Evolutionary conservation across 106 monocot genomes (phyloP).

Genomic region (Dendrobium chrysotoxum): DNA sequence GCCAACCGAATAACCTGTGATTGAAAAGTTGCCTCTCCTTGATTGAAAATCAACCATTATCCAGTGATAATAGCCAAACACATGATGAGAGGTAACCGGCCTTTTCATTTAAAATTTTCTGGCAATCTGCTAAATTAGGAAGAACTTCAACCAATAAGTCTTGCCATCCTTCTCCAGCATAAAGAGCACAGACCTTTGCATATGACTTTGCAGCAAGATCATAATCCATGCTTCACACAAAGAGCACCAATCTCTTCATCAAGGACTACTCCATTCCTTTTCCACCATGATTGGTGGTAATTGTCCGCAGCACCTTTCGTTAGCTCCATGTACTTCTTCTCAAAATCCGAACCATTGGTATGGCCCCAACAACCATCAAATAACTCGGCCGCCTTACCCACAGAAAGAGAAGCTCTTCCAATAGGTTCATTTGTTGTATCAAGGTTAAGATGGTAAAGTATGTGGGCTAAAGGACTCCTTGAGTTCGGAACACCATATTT

Average conservation of each 20-base stretch:
- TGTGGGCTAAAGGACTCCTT: conserved; percentile 84
- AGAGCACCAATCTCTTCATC: conserved; percentile 94
- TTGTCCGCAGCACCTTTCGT: conserved; percentile 99
- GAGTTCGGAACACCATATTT: conserved; percentile 95
- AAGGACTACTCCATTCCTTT: conserved; percentile 92
- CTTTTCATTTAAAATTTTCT: conserved; percentile 89
- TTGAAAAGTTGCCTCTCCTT: conserved; percentile 87
- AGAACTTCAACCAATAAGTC: conserved; percentile 86
- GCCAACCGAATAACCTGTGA: conserved; percentile 83
- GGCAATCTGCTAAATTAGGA: conserved; percentile 90
- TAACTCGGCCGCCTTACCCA: conserved; percentile 63
- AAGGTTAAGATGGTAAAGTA: conserved; percentile 96
- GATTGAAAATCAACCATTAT: conserved; percentile 54
- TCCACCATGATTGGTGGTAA: conserved; percentile 98
- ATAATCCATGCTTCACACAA: conserved; percentile 77
- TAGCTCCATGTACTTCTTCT: conserved; percentile 90
- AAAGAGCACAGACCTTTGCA: conserved; percentile 98
- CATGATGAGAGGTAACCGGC: conserved; percentile 91
- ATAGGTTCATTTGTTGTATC: conserved; percentile 85
- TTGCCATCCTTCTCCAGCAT: conserved; percentile 98
- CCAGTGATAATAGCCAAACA: conserved; percentile 79
- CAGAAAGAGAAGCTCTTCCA: conserved; percentile 87
- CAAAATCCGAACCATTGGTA: background rate
- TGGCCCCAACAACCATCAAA: conserved; percentile 28
- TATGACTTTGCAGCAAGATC: conserved; percentile 95